Conservation (phyloP, 352 stramenopile genomes). For the Phytophthora rubi region DNA sequence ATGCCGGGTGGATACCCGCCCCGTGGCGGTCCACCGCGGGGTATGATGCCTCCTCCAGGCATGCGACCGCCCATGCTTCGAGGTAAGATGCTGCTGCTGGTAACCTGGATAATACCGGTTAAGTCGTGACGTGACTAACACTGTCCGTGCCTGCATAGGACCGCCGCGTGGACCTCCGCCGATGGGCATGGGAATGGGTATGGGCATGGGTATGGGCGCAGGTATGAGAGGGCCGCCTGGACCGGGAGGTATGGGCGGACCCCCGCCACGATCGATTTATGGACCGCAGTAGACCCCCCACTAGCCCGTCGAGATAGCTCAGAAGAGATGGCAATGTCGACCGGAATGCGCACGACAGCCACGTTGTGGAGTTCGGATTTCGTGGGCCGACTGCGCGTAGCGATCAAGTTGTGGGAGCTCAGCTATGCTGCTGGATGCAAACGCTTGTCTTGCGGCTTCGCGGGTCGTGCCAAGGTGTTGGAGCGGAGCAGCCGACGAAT, state of each 20-base stretch:
- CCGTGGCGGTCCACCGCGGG: conserved; percentile 65
- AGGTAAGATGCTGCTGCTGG: conserved; percentile 29
- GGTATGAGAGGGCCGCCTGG: conserved; percentile 42
- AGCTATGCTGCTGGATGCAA: background rate
- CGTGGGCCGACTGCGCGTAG: background rate
- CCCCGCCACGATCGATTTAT: conserved; percentile 75
- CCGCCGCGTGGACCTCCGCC: conserved; percentile 53
- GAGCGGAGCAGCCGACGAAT: conserved; percentile 19
- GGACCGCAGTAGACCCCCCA: conserved; percentile 54
- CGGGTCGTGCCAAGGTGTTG: background rate
- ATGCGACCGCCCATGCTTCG: conserved; percentile 83
- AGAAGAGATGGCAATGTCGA: background rate
- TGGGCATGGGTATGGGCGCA: conserved; percentile 43
- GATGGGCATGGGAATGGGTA: conserved; percentile 43
- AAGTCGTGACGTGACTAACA: background rate
- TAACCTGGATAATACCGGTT: background rate
- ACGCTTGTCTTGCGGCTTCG: background rate
- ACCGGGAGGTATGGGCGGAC: conserved; percentile 36
- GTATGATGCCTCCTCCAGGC: conserved; percentile 75
- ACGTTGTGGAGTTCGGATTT: background rate
- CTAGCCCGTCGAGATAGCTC: background rate
- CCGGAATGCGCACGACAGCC: no score
- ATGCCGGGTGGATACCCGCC: conserved; percentile 70
- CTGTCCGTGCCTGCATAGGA: conserved; percentile 30
- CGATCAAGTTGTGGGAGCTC: background rate